Conservation (phyloP, 106 monocot genomes). For the Ottelia alismoides region DNA sequence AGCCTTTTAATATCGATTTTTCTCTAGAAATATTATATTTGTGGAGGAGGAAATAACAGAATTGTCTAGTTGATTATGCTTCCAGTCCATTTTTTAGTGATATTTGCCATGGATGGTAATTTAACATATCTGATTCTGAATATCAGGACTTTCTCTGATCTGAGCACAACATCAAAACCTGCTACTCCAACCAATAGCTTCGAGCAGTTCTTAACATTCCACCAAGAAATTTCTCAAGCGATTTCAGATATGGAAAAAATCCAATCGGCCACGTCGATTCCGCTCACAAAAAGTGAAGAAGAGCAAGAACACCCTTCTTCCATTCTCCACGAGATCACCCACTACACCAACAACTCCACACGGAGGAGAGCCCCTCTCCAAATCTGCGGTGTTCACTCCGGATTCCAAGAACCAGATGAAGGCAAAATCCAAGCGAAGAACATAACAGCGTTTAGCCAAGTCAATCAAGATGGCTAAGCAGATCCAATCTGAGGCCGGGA, state of each 20-base stretch:
- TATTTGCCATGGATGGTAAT: no score
- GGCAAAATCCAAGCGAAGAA: no score
- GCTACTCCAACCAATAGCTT: slow-evolving; percentile 35
- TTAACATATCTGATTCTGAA: no score
- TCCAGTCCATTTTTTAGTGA: no score
- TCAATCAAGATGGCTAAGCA: slow-evolving; percentile 55
- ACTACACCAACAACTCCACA: slow-evolving; percentile 9
- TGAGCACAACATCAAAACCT: slow-evolving; percentile 28
- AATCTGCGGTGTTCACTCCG: slow-evolving; percentile 20
- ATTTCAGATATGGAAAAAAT: slow-evolving; percentile 42
- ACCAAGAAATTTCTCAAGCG: slow-evolving; percentile 41
- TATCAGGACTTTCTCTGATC: slow-evolving; percentile 51
- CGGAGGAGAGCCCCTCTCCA: slow-evolving; percentile 3
- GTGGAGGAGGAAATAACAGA: no score
- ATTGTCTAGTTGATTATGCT: no score
- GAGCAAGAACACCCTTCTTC: slow-evolving; percentile 7
- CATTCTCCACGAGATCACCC: slow-evolving; percentile 52
- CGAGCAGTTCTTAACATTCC: slow-evolving; percentile 52
- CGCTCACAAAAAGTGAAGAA: background rate
- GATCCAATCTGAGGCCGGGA: slow-evolving; percentile 50
- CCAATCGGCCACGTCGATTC: slow-evolving; percentile 31
- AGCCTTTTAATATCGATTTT: no score
- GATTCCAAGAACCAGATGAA: no score
- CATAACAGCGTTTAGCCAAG: slow-evolving; percentile 16
- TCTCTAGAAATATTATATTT: no score